Percentiles rank a stretch among this genome's conserved stretches.
These are phyloP conservation scores for Fraxinus xanthoxyloides DNA, from an alignment of 305 asterid species.

Conservation along the genomic window DNA sequence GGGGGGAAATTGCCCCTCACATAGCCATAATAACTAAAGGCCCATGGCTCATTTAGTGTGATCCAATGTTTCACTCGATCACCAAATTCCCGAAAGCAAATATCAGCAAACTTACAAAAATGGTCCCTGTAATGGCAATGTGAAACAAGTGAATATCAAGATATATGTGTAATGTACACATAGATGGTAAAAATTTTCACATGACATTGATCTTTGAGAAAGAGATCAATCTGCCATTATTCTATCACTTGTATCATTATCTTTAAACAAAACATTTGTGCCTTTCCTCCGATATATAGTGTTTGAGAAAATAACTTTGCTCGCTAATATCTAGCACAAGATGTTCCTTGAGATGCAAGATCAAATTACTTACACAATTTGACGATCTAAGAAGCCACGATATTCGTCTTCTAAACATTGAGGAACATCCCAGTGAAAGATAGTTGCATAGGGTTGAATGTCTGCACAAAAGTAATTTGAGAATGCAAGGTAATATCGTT, in stretches of 20 bases:
- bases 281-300: neutral
- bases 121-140: neutral
- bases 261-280: no score
- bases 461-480: neutral
- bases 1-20: neutral
- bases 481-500: neutral
- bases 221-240: no score
- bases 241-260: no score
- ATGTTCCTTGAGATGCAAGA: neutral
- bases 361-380: neutral
- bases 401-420: constrained; percentile 9
- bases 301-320: neutral
- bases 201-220: no score
- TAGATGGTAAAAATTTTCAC: no score
- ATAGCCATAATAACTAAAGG: neutral
- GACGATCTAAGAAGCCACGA: neutral
- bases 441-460: constrained; percentile 19
- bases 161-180: no score
- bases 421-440: constrained; percentile 26
- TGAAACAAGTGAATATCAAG: no score
- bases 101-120: neutral
- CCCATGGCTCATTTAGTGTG: constrained; percentile 3
- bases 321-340: neutral
- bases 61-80: constrained; percentile 15
- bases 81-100: neutral